Conservation (phyloP, 495 filamentous ascomycete species). For the Penicillium paxilli region DNA sequence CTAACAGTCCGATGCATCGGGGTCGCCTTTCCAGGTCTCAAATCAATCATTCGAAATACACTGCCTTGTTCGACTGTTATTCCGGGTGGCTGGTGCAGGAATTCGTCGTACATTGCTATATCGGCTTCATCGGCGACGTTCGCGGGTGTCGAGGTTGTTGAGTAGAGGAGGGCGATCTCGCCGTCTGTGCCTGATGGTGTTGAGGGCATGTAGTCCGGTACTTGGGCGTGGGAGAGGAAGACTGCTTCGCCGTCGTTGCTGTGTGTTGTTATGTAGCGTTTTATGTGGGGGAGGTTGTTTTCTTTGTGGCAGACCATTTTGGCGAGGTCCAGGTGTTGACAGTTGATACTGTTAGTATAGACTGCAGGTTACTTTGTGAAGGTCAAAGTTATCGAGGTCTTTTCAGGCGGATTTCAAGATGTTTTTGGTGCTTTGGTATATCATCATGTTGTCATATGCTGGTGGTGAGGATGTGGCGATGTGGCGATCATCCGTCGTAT, state of each 20-base stretch:
- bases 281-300: conserved; percentile 36
- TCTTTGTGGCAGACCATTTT: conserved; percentile 14
- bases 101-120: conserved; percentile 35
- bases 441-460: too few relatives aligned
- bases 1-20: conserved; percentile 69
- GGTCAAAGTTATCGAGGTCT: too few relatives aligned
- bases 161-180: conserved; percentile 39
- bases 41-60: conserved; percentile 56
- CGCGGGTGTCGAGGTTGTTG: conserved; percentile 31
- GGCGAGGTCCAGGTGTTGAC: neutral
- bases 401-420: too few relatives aligned
- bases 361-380: too few relatives aligned
- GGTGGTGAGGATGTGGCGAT: neutral
- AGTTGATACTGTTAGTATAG: neutral
- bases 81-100: conserved; percentile 33
- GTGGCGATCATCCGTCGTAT: too few relatives aligned
- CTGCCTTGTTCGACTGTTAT: conserved; percentile 36
- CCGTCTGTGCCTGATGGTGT: conserved; percentile 34
- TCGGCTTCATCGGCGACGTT: conserved; percentile 35
- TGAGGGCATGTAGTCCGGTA: conserved; percentile 34
- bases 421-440: too few relatives aligned
- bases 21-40: conserved; percentile 64
- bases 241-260: conserved; percentile 37
- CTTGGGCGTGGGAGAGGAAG: conserved; percentile 35
- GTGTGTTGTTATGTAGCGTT: conserved; percentile 44